These are phyloP conservation scores for Fusarium heterosporum DNA, from an alignment of 2,329 filamentous ascomycete genomes.

Conservation along the genomic window DNA sequence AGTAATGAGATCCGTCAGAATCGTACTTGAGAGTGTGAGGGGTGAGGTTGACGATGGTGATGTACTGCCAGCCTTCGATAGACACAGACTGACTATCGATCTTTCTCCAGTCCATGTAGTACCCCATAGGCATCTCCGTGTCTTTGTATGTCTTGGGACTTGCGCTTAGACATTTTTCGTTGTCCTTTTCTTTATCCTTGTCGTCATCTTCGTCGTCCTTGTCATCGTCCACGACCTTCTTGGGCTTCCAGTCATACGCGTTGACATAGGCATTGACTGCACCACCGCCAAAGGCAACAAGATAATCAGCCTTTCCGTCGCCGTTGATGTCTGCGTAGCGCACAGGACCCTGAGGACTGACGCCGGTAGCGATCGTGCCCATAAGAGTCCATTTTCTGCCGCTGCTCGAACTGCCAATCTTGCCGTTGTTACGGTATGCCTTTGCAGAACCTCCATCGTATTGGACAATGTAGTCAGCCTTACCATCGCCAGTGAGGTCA, in stretches of 20 bases:
- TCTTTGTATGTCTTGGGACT: too few relatives aligned
- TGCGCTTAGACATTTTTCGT: neutral
- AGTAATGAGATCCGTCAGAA: too few relatives aligned
- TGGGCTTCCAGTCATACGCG: neutral
- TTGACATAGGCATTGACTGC: conserved; percentile 33
- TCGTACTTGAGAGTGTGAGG: too few relatives aligned
- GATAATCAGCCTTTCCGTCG: conserved; percentile 32
- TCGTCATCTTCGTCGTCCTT: neutral
- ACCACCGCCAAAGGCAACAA: conserved; percentile 16
- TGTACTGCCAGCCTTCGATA: too few relatives aligned
- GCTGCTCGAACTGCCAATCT: neutral
- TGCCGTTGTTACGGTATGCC: conserved; percentile 17
- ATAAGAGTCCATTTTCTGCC: conserved; percentile 22
- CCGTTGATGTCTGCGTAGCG: conserved; percentile 35
- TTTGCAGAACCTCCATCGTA: conserved; percentile 22
- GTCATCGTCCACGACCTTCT: neutral
- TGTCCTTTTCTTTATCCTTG: neutral
- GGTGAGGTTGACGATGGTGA: too few relatives aligned
- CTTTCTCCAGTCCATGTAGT: too few relatives aligned
- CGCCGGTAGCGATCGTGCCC: conserved; percentile 21
- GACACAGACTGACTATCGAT: too few relatives aligned
- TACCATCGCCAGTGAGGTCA: conserved; percentile 24
- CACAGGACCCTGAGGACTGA: conserved; percentile 23
- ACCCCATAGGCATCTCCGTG: too few relatives aligned
- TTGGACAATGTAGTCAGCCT: conserved; percentile 24